Conservation (phyloP, 2,329 filamentous ascomycete genomes). For the Teratosphaeriaceae sp. region DNA sequence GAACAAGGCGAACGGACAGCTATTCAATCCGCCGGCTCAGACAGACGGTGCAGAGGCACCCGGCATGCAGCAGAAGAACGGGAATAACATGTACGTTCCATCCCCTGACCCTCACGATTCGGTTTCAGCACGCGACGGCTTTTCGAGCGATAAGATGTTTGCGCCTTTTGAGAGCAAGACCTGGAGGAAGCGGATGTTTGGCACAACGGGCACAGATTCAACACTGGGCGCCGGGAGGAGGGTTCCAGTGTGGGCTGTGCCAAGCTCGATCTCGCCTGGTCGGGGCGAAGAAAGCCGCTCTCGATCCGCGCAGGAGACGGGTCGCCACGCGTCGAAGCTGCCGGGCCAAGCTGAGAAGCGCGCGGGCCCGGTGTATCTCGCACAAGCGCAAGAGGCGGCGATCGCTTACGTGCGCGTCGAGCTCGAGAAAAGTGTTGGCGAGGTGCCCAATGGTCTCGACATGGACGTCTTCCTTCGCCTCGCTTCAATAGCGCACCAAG, state of each 20-base stretch:
- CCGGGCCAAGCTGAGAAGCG: too few species aligned
- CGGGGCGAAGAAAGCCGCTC: not conserved
- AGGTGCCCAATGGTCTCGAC: conserved; percentile 14
- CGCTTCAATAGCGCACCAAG: conserved; percentile 15
- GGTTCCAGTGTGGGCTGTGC: conserved; percentile 5
- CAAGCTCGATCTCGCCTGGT: conserved; percentile 4
- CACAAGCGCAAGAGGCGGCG: conserved; percentile 13
- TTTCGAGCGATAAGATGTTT: too few species aligned
- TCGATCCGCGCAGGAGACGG: not conserved
- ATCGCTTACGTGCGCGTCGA: conserved; percentile 13
- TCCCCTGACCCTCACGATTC: too few species aligned
- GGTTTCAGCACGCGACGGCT: too few species aligned
- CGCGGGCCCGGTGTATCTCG: conserved; percentile 3
- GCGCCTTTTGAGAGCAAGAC: not conserved
- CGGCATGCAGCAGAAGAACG: conserved; percentile 25
- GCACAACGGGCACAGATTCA: conserved; percentile 1
- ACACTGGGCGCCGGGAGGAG: not conserved
- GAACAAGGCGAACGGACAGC: conserved; percentile 16
- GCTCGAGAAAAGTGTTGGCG: conserved; percentile 12
- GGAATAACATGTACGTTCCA: conserved; percentile 27
- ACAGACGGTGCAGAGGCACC: conserved; percentile 11
- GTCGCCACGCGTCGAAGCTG: too few species aligned
- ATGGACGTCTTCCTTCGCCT: conserved; percentile 21
- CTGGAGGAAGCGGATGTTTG: conserved; percentile 12
- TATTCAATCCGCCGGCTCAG: conserved; percentile 8